phyloP scores from a whole-genome alignment of 371 early-diverging fungal species.

The Mortierella sp. region DNA sequence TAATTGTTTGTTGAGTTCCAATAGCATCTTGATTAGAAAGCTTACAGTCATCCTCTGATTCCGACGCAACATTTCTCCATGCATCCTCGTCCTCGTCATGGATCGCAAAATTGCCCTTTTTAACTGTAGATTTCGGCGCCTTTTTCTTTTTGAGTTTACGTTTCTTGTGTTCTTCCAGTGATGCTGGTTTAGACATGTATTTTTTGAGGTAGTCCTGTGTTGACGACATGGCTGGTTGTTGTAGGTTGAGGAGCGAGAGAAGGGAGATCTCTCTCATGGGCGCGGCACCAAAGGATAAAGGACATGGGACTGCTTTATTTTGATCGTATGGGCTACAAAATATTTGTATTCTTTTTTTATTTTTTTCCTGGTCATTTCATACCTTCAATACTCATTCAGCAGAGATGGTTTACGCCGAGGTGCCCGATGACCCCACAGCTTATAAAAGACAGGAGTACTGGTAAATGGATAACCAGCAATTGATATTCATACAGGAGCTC shows the following conservation, averaged over 20 bases:
- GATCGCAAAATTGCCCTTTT: constrained; percentile 67
- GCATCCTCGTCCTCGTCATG: constrained; percentile 69
- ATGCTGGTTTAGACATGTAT: constrained; percentile 55
- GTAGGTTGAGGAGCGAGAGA: background rate
- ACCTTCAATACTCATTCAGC: constrained; percentile 25
- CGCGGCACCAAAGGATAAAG: too few species aligned
- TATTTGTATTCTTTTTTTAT: constrained; percentile 15
- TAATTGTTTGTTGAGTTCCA: background rate
- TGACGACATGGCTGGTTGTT: constrained; percentile 31
- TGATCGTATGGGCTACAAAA: background rate
- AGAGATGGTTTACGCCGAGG: constrained; percentile 60
- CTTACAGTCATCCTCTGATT: constrained; percentile 42
- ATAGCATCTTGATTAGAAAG: background rate
- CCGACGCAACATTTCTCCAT: constrained; percentile 56
- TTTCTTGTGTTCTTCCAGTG: constrained; percentile 61
- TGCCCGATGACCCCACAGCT: constrained; percentile 75
- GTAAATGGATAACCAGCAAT: constrained; percentile 59
- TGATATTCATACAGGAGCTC: background rate
- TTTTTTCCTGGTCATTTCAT: too few species aligned
- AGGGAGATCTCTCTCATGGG: background rate
- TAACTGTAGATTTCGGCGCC: constrained; percentile 30
- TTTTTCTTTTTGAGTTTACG: constrained; percentile 60
- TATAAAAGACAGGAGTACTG: constrained; percentile 76
- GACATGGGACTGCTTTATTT: background rate
- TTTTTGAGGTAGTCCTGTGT: constrained; percentile 57